Evolutionary conservation across 208 protist species (phyloP).

Genomic region (Trypanosoma cruzi): DNA sequence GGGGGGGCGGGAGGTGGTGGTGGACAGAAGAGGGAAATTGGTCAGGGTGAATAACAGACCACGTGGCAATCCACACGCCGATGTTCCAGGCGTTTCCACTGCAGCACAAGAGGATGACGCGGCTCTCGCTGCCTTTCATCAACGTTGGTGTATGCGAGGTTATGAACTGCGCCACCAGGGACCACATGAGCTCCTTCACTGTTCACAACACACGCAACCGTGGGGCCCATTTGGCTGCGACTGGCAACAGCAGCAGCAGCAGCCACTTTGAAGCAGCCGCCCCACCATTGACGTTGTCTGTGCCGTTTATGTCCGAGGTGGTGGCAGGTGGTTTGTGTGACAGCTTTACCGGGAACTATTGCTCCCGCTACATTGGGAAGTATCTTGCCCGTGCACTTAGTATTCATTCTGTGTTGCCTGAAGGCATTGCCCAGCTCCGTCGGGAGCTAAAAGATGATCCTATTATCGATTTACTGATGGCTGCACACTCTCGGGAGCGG

Average conservation of each 20-base stretch:
- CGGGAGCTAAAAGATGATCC: slow-evolving; percentile 58
- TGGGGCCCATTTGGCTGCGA: slow-evolving; percentile 20
- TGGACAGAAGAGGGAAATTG: too few species aligned
- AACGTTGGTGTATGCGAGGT: slow-evolving; percentile 76
- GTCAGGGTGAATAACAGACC: slow-evolving; percentile 8
- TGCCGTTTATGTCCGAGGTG: slow-evolving; percentile 53
- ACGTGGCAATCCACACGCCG: not conserved
- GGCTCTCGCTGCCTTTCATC: slow-evolving; percentile 63
- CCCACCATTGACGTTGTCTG: not conserved
- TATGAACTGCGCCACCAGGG: slow-evolving; percentile 65
- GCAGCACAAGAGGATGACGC: slow-evolving; percentile 79
- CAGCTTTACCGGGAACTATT: slow-evolving; percentile 62
- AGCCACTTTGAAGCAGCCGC: not conserved
- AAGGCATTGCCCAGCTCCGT: slow-evolving; percentile 40
- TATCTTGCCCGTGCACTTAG: slow-evolving; percentile 63
- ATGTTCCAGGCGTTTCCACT: slow-evolving; percentile 65
- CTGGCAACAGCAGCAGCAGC: not conserved
- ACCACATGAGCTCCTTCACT: slow-evolving; percentile 69
- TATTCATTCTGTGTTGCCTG: slow-evolving; percentile 61
- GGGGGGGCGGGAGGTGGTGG: too few species aligned
- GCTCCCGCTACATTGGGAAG: slow-evolving; percentile 46
- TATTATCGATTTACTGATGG: slow-evolving; percentile 58
- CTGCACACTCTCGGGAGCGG: slow-evolving; percentile 31
- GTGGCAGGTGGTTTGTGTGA: slow-evolving; percentile 69
- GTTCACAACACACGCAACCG: slow-evolving; percentile 70